Evolutionary conservation across 768 basidiomycete species (phyloP), one percentile per base, ranked within the genome.

Genomic region (Calvatia gigantea): DNA sequence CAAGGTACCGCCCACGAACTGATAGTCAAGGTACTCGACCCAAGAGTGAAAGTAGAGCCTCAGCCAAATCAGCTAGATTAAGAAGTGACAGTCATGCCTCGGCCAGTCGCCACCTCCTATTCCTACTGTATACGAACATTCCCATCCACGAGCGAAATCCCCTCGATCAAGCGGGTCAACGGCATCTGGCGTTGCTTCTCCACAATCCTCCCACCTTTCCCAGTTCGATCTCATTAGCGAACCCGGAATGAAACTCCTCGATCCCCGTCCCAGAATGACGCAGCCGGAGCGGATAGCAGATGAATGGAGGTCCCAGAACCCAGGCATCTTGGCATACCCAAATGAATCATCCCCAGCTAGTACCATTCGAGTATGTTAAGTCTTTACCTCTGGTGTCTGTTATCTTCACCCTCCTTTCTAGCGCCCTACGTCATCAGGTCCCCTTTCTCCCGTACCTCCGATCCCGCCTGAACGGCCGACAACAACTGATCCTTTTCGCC

Each of bases 221-320:
- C 35, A 54, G 23, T 28, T 32, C 17, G 9, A 43, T 54, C 31
- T 31, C 25, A 25, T 50, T 28, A 44, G 33, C 21, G 32, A 38
- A 32, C 8, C n/a, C 42, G 56, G 19, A 38, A 44, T 37, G 29
- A 25, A 12, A 46, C 27, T 3, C 17, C 17, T 28, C 23, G 57
- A 32, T 35, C 46, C 25, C 38, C 35, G 35, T 9, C 9, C 43
- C 17, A 21, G 54, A 21, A 54, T 48, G 27, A 63, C 66, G 25
- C 63, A 59, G 27, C 61, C 69, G 1, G 62, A 71, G 50, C 58
- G 61, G 27, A 69, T 70, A 11, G 69, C 61, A 9, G 67, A 68
- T 25, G 66, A 73, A 39, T 73, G 72, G 71, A 61, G 70, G 4
- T 58, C 59, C 7, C 66, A 66, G 7, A 73, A 70, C 38, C 46